phyloP scores from a whole-genome alignment of 805 yeast species.

The Clavispora vitiphila region DNA sequence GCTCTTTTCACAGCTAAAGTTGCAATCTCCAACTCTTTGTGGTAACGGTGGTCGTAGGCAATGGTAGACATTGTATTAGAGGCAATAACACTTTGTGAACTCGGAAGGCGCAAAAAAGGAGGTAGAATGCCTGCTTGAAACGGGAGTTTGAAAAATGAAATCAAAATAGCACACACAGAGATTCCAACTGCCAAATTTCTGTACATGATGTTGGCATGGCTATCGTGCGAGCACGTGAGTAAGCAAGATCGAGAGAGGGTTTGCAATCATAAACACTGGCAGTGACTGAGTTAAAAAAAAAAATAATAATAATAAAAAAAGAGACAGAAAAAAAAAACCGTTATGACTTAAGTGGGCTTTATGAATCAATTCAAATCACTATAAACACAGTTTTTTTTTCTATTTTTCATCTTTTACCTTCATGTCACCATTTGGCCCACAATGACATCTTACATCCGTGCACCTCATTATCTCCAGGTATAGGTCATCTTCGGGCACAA shows the following conservation, averaged over 20 bases:
- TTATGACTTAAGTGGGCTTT: no score
- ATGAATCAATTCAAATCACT: no score
- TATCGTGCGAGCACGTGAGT: slow-evolving; percentile 15
- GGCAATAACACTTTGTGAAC: background rate
- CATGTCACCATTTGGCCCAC: no score
- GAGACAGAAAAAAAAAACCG: no score
- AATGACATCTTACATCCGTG: background rate
- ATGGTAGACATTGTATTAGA: slow-evolving; percentile 4
- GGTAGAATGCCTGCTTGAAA: slow-evolving; percentile 1
- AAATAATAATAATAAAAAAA: no score
- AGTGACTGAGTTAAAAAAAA: no score
- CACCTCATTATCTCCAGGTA: background rate
- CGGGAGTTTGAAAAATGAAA: slow-evolving; percentile 5
- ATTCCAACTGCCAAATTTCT: background rate
- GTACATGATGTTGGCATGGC: background rate
- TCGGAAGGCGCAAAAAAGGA: background rate
- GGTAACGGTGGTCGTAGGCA: slow-evolving; percentile 32
- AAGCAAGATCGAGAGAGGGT: no score
- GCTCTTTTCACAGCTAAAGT: slow-evolving; percentile 90
- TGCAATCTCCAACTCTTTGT: slow-evolving; percentile 72
- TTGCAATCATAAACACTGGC: no score
- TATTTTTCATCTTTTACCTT: no score
- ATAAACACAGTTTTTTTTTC: no score
- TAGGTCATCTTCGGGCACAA: background rate
- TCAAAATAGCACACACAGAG: background rate